Percentiles rank a stretch among this genome's conserved stretches.
Conservation (phyloP, 805 yeast species). For the Tetrapisispora pingtungensis region DNA sequence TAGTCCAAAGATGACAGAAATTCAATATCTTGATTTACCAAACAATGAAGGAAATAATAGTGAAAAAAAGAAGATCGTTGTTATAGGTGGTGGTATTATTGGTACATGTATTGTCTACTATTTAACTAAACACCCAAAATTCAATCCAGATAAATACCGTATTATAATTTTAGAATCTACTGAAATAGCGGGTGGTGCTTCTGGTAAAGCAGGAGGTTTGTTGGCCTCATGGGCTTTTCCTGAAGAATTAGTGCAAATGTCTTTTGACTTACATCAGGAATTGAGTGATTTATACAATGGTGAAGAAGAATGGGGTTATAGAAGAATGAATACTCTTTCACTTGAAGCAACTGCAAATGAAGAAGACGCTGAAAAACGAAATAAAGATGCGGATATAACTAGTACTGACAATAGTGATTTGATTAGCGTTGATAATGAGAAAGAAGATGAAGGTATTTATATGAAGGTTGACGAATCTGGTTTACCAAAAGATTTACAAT, state of each 20-base stretch:
- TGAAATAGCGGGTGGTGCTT: conserved; percentile 93
- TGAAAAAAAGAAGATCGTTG: conserved; percentile 66
- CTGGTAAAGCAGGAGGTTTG: conserved; percentile 95
- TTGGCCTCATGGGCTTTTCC: conserved; percentile 97
- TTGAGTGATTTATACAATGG: conserved; percentile 73
- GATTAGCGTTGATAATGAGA: conserved; percentile 20
- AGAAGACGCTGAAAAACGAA: neutral
- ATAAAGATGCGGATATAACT: neutral
- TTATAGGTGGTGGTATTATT: conserved; percentile 92
- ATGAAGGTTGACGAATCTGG: conserved; percentile 3
- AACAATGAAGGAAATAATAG: conserved; percentile 17
- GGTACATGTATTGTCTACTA: conserved; percentile 94
- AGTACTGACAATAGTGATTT: conserved; percentile 8
- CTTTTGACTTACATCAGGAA: conserved; percentile 77
- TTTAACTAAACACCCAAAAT: conserved; percentile 71
- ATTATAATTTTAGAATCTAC: conserved; percentile 82
- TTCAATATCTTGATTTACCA: conserved; percentile 1
- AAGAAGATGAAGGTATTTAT: conserved; percentile 7
- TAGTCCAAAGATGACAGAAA: neutral
- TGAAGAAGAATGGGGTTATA: conserved; percentile 84
- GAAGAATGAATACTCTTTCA: conserved; percentile 76
- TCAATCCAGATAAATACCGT: conserved; percentile 60
- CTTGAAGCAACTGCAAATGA: conserved; percentile 48
- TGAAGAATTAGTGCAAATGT: conserved; percentile 80
- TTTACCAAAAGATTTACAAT: conserved; percentile 58